These are phyloP conservation scores for Sporothrix inflata DNA, from an alignment of 2,329 filamentous ascomycete species.

Conservation along the genomic window DNA sequence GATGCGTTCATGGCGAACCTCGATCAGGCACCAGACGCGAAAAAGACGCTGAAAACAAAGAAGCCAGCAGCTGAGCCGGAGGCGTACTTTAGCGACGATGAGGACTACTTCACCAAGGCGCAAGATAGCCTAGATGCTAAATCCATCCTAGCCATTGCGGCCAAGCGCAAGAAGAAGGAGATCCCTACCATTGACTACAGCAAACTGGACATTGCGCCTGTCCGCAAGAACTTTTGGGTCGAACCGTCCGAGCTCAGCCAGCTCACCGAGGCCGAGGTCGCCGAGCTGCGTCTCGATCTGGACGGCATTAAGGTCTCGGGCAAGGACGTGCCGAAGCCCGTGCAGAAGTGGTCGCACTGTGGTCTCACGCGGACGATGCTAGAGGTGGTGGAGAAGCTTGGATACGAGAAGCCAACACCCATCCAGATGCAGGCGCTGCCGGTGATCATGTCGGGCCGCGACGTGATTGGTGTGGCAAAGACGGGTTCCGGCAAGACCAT, in stretches of 20 bases:
- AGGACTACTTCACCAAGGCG: slow-evolving; percentile 66
- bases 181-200: slow-evolving; percentile 84
- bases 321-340: slow-evolving; percentile 86
- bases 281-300: slow-evolving; percentile 79
- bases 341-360: slow-evolving; percentile 96
- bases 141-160: slow-evolving; percentile 57
- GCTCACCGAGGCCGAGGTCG: slow-evolving; percentile 83
- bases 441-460: slow-evolving; percentile 91
- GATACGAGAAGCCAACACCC: slow-evolving; percentile 85
- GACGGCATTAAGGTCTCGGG: slow-evolving; percentile 95
- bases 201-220: slow-evolving; percentile 81
- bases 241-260: slow-evolving; percentile 82
- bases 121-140: slow-evolving; percentile 53
- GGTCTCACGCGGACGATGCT: slow-evolving; percentile 85
- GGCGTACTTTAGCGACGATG: slow-evolving; percentile 86
- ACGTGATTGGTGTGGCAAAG: slow-evolving; percentile 95
- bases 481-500: slow-evolving; percentile 98
- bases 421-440: slow-evolving; percentile 96
- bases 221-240: slow-evolving; percentile 93
- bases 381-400: slow-evolving; percentile 79
- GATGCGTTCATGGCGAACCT: slow-evolving; percentile 94
- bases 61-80: slow-evolving; percentile 69
- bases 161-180: slow-evolving; percentile 88
- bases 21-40: slow-evolving; percentile 52
- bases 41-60: slow-evolving; percentile 47